These are phyloP conservation scores for Cryptosporidium sp. DNA, from an alignment of 169 alveolate species.

Conservation along the genomic window DNA sequence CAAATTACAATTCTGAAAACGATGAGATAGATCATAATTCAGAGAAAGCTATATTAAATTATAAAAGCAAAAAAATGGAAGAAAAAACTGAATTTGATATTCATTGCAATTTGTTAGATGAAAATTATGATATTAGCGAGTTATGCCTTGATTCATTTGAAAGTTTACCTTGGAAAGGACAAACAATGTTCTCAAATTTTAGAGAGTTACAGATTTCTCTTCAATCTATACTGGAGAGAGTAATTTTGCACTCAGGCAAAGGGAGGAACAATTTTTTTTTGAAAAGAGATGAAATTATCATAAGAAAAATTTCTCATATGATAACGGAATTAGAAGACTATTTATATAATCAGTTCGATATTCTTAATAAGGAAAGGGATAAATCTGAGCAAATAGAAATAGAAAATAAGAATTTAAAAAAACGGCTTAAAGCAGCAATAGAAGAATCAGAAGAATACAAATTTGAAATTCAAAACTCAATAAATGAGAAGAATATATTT, in stretches of 20 bases:
- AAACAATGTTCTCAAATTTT: constrained; percentile 71
- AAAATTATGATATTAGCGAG: background rate
- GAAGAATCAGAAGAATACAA: constrained; percentile 30
- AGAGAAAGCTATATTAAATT: background rate
- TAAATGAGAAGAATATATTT: constrained; percentile 1
- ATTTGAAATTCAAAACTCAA: constrained; percentile 33
- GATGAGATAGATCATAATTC: background rate
- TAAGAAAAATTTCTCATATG: constrained; percentile 71
- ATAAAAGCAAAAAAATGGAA: background rate
- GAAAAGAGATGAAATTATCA: constrained; percentile 6
- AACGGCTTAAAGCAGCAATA: background rate
- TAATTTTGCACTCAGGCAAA: constrained; percentile 3
- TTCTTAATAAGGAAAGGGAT: constrained; percentile 18
- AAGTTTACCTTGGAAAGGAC: constrained; percentile 65
- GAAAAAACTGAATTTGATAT: background rate
- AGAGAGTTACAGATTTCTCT: constrained; percentile 66
- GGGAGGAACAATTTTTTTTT: background rate
- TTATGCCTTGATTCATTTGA: constrained; percentile 24
- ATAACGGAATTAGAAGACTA: constrained; percentile 68
- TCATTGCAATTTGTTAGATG: background rate
- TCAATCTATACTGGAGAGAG: constrained; percentile 45
- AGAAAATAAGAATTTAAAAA: constrained; percentile 40
- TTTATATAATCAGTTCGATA: constrained; percentile 30
- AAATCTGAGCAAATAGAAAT: constrained; percentile 2
- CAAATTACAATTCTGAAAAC: background rate